These are phyloP conservation scores for Rhodomyrtus psidioides DNA, from an alignment of 441 rosid species.

Conservation along the genomic window DNA sequence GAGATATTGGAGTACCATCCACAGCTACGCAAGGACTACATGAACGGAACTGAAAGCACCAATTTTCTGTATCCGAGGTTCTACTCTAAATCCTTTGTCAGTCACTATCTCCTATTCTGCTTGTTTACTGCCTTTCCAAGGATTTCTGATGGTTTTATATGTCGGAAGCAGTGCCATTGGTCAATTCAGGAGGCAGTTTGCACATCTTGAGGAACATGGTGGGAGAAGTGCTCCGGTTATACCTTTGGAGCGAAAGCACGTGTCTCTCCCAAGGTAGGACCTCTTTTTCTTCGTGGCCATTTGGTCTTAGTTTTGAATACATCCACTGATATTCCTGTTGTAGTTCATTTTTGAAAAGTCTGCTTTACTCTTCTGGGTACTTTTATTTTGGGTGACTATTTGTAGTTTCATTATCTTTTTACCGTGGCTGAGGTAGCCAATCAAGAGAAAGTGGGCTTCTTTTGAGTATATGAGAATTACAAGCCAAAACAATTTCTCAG, in stretches of 20 bases:
- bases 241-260: constrained; percentile 12
- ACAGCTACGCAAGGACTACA: constrained; percentile 12
- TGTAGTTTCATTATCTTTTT: not conserved
- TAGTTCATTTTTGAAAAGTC: not conserved
- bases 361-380: not conserved
- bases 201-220: constrained; percentile 11
- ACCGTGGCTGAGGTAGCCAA: not conserved
- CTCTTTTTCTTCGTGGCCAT: not conserved
- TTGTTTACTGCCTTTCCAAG: not conserved
- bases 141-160: not conserved
- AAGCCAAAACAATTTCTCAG: not conserved
- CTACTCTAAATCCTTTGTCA: not conserved
- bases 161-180: constrained; percentile 8
- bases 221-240: constrained; percentile 17
- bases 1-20: constrained; percentile 18
- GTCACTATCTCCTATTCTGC: not conserved
- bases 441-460: not conserved
- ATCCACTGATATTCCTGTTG: not conserved
- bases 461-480: not conserved
- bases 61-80: constrained; percentile 17
- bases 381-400: not conserved
- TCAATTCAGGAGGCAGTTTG: constrained; percentile 12
- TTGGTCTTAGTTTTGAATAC: not conserved
- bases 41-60: constrained; percentile 7
- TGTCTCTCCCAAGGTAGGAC: constrained; percentile 12